Percentiles rank a stretch among this genome's conserved stretches.
Evolutionary conservation across 768 basidiomycete genomes (phyloP).

Genomic region (Trametes punicea): DNA sequence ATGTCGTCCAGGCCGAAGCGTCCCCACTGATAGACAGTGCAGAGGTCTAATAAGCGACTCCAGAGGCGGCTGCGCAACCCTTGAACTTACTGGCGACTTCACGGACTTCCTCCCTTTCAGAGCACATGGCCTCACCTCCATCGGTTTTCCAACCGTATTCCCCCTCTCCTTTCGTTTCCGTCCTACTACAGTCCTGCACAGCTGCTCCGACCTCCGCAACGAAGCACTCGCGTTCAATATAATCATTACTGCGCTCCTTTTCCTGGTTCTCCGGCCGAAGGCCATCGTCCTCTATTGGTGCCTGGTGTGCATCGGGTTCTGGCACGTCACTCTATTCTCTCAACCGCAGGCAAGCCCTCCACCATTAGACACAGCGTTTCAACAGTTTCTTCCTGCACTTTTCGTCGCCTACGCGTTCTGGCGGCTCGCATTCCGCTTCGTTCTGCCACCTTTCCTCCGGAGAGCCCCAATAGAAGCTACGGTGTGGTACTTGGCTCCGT

Average conservation of each 20-base stretch:
- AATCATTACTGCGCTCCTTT: slow-evolving; percentile 60
- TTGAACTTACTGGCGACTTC: slow-evolving; percentile 70
- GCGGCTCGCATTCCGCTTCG: slow-evolving; percentile 71
- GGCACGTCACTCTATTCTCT: slow-evolving; percentile 80
- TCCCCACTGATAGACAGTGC: slow-evolving; percentile 7
- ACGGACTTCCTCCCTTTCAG: slow-evolving; percentile 60
- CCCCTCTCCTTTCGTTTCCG: slow-evolving; percentile 66
- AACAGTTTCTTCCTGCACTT: slow-evolving; percentile 70
- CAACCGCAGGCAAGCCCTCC: slow-evolving; percentile 69
- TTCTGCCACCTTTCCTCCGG: slow-evolving; percentile 65
- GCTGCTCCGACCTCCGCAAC: slow-evolving; percentile 70
- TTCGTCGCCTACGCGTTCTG: slow-evolving; percentile 81
- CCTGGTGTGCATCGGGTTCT: slow-evolving; percentile 80
- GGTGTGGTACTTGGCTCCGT: slow-evolving; percentile 72
- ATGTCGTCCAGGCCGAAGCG: slow-evolving; percentile 1
- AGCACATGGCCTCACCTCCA: slow-evolving; percentile 62
- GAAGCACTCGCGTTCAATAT: slow-evolving; percentile 73
- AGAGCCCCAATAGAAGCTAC: slow-evolving; percentile 69
- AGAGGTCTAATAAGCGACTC: slow-evolving; percentile 64
- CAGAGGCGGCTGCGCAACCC: slow-evolving; percentile 73
- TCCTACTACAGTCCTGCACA: slow-evolving; percentile 43
- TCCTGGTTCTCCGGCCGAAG: slow-evolving; percentile 69
- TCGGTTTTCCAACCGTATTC: slow-evolving; percentile 73
- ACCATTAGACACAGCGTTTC: slow-evolving; percentile 66
- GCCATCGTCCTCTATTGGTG: slow-evolving; percentile 70